Percentiles rank a stretch among this genome's conserved stretches.
Evolutionary conservation across 2,329 filamentous ascomycete genomes (phyloP).

Genomic region (Nemania sp.): DNA sequence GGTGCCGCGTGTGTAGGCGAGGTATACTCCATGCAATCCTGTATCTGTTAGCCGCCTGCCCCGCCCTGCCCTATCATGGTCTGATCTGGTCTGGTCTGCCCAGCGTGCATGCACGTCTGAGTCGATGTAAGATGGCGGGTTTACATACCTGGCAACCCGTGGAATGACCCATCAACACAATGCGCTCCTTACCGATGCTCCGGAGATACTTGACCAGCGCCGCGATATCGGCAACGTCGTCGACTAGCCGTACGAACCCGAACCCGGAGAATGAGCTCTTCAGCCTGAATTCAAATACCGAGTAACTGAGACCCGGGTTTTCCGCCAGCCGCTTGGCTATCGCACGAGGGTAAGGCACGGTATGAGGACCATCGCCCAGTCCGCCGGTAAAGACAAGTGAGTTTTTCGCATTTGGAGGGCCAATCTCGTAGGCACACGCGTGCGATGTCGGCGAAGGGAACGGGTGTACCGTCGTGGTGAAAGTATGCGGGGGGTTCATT

Average conservation of each 20-base stretch:
- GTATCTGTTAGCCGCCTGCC: slow-evolving; percentile 25
- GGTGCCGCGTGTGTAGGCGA: slow-evolving; percentile 56
- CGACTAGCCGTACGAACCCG: slow-evolving; percentile 61
- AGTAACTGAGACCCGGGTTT: slow-evolving; percentile 57
- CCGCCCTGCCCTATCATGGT: too few species aligned
- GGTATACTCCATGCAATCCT: slow-evolving; percentile 70
- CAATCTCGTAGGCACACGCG: slow-evolving; percentile 62
- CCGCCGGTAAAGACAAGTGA: slow-evolving; percentile 78
- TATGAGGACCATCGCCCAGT: slow-evolving; percentile 76
- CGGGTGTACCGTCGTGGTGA: slow-evolving; percentile 60
- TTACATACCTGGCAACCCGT: slow-evolving; percentile 66
- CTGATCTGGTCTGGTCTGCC: too few species aligned
- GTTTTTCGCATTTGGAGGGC: slow-evolving; percentile 60
- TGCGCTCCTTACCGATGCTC: slow-evolving; percentile 61
- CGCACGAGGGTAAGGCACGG: slow-evolving; percentile 66
- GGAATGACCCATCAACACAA: slow-evolving; percentile 69
- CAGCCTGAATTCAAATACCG: slow-evolving; percentile 68
- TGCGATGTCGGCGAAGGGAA: slow-evolving; percentile 57
- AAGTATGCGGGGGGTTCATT: slow-evolving; percentile 49
- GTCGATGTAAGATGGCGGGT: background rate
- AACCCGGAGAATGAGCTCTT: slow-evolving; percentile 66
- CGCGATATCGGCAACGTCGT: slow-evolving; percentile 67
- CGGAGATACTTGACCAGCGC: slow-evolving; percentile 66
- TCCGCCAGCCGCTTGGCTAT: slow-evolving; percentile 60
- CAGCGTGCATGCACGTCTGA: background rate